These are phyloP conservation scores for Cladosporium velox DNA, from an alignment of 2,329 filamentous ascomycete genomes.

Conservation along the genomic window DNA sequence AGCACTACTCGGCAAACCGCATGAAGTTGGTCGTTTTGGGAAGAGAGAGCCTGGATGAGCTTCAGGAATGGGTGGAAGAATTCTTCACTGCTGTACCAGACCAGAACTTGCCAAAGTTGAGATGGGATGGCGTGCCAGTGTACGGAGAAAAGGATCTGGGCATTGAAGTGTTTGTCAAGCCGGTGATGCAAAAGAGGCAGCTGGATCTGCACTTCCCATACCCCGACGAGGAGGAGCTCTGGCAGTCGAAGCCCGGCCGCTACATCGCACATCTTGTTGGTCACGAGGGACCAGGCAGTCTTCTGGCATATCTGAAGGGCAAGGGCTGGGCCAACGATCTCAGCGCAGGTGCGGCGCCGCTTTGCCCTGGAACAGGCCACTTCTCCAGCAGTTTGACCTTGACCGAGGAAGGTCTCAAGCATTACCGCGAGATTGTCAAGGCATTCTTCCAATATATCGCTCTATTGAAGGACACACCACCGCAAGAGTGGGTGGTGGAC, in stretches of 20 bases:
- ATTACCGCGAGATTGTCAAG: slow-evolving; percentile 81
- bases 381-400: slow-evolving; percentile 79
- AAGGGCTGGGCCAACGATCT: slow-evolving; percentile 88
- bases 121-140: slow-evolving; percentile 66
- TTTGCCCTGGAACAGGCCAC: slow-evolving; percentile 78
- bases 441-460: slow-evolving; percentile 89
- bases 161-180: slow-evolving; percentile 82
- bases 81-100: slow-evolving; percentile 80
- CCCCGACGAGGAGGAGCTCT: slow-evolving; percentile 77
- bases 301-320: slow-evolving; percentile 84
- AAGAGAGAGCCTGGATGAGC: slow-evolving; percentile 74
- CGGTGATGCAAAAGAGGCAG: slow-evolving; percentile 82
- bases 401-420: slow-evolving; percentile 79
- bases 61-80: slow-evolving; percentile 82
- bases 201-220: slow-evolving; percentile 82
- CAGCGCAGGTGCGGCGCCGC: slow-evolving; percentile 71
- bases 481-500: slow-evolving; percentile 90
- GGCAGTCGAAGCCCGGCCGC: slow-evolving; percentile 76
- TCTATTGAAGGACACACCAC: slow-evolving; percentile 75
- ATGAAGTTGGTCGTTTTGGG: slow-evolving; percentile 92
- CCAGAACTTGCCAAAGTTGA: slow-evolving; percentile 70
- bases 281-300: slow-evolving; percentile 89
- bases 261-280: slow-evolving; percentile 89
- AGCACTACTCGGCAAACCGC: slow-evolving; percentile 86
- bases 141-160: slow-evolving; percentile 62